Base-by-base conservation (phyloP, 495 filamentous ascomycete genomes). In the Talaromyces proteolyticus region DNA sequence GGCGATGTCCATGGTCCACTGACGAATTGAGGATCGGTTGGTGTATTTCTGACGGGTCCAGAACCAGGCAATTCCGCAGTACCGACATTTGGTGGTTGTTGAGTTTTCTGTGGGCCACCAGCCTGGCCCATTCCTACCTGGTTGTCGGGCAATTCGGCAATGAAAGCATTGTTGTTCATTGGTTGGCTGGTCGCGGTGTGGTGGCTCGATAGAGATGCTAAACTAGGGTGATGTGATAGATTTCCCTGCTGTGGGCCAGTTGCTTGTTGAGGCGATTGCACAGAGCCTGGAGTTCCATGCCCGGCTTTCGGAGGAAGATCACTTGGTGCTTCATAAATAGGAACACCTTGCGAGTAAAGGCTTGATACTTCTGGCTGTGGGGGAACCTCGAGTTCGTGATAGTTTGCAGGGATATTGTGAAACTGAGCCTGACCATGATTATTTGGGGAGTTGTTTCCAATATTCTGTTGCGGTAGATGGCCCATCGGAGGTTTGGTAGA, bases 1-100 rank as follows among this genome's bases (percentile, higher is more conserved):
- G 47, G 47, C n/a, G 39, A 51, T 37, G 49, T 44, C 49, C 49
- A 51, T 17, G 49, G 49, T 23, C 49, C 49, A 37, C 49, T 51
- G 10, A 51, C 49, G 16, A 51, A 51, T 17, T 42, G 38, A 20
- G 49, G 49, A 36, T 51, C 49, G 10, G 49, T 43, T 18, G 42
- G 47, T 20, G 47, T 49, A n/a, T 49, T 29, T 6, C 47, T 29
- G 20, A 49, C 26, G 20, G 47, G 47, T 4, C 11, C 34, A n/a
- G 37, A 21, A n/a, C 47, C 36, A 29, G 47, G 47, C n/a, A 20
- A 2, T 16, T 45, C 43, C 20, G 18, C 17, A 7, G 14, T 12
- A n/a, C n/a, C 20, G 16, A 18, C 19, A 7, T 22, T 47, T 11
- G 24, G 44, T 12, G 44, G 25, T 14, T n/a, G 44, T 18, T 36